Evolutionary conservation across 1,284 basidiomycete species (phyloP).

Genomic region (Fomitopsis schrenkii): DNA sequence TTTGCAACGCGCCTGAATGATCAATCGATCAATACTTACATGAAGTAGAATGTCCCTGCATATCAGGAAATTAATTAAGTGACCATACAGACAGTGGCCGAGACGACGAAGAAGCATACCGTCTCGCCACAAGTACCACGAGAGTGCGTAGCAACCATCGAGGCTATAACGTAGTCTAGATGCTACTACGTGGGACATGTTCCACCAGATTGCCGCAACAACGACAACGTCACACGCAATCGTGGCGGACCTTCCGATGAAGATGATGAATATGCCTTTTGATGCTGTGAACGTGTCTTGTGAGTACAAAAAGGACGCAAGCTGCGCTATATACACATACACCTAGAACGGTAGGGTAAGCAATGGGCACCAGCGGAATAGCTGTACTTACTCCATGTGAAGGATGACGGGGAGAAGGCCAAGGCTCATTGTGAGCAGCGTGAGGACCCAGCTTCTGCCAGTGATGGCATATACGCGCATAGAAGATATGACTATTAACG

Average conservation of each 20-base stretch:
- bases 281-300: neutral
- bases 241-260: neutral
- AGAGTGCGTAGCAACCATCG: neutral
- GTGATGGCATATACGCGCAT: neutral
- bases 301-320: neutral
- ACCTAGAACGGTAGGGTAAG: neutral
- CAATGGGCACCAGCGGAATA: too few species aligned
- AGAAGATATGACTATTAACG: neutral
- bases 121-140: neutral
- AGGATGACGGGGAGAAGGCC: neutral
- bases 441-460: neutral
- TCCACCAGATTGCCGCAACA: neutral
- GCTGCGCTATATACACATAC: neutral
- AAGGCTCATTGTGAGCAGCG: neutral
- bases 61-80: neutral
- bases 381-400: neutral
- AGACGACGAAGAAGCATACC: neutral
- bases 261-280: neutral
- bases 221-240: neutral
- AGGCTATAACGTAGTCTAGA: neutral
- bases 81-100: neutral
- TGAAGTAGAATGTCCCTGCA: neutral
- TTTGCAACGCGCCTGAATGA: neutral
- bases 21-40: neutral
- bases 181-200: neutral